Conservation (phyloP, 2,329 filamentous ascomycete species). For the Colletotrichum camelliae region DNA sequence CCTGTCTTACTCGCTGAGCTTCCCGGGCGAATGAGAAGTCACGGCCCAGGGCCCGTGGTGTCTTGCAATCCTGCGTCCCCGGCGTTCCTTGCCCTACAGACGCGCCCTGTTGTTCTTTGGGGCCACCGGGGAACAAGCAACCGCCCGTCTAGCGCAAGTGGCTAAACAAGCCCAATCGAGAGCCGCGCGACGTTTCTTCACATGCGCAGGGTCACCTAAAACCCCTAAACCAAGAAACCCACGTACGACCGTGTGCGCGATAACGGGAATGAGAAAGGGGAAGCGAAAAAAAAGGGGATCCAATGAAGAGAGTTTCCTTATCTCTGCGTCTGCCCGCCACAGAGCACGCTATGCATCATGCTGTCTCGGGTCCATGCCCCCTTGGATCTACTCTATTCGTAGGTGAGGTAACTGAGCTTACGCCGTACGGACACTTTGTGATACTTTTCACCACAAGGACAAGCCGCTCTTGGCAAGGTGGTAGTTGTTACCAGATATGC, state of each 20-base stretch:
- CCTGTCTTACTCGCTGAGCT: neutral
- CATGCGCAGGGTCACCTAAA: neutral
- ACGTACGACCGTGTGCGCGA: neutral
- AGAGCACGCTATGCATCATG: neutral
- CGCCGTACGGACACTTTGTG: neutral
- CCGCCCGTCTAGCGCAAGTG: neutral
- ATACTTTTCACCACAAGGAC: neutral
- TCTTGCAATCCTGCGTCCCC: neutral
- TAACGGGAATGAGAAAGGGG: constrained; percentile 1
- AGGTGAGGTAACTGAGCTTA: neutral
- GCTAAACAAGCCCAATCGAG: neutral
- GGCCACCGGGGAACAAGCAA: neutral
- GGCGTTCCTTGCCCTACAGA: neutral
- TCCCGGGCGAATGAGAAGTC: neutral
- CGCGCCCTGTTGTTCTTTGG: neutral
- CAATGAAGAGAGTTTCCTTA: constrained; percentile 18
- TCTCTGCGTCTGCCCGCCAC: neutral
- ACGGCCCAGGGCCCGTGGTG: neutral
- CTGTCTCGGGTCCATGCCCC: neutral
- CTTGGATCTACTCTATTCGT: neutral
- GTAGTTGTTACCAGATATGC: neutral
- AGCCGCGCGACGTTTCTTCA: constrained; percentile 7
- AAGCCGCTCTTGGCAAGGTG: neutral
- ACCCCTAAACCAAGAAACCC: neutral
- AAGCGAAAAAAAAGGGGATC: neutral